Conservation (phyloP, 2,329 filamentous ascomycete genomes). For the Xylariales sp. region DNA sequence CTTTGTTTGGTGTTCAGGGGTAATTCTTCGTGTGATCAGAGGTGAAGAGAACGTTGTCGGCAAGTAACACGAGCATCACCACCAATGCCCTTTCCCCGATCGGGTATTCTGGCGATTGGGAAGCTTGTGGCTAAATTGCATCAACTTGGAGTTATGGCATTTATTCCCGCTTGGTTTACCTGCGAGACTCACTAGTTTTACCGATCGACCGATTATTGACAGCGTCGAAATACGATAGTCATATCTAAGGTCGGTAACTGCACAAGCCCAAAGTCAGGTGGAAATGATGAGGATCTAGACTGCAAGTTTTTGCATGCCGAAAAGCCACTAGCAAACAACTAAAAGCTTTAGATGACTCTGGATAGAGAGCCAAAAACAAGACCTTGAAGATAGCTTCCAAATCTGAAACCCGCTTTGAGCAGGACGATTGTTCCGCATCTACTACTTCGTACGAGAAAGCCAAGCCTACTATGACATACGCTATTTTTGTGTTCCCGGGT, state of each 20-base stretch:
- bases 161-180: constrained; percentile 33
- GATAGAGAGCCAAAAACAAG: constrained; percentile 41
- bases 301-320: constrained; percentile 50
- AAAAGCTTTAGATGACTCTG: constrained; percentile 41
- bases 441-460: constrained; percentile 15
- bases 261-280: constrained; percentile 34
- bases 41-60: constrained; percentile 32
- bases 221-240: constrained; percentile 46
- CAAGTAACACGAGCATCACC: constrained; percentile 37
- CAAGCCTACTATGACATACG: constrained; percentile 19
- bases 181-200: constrained; percentile 38
- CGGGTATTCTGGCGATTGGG: constrained; percentile 13
- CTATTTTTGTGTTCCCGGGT: constrained; percentile 8
- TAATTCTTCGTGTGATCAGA: constrained; percentile 41
- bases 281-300: constrained; percentile 45
- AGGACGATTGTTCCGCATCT: constrained; percentile 33
- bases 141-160: constrained; percentile 42
- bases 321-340: constrained; percentile 42
- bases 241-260: constrained; percentile 42
- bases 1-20: constrained; percentile 48
- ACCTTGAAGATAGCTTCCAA: constrained; percentile 51
- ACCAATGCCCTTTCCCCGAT: constrained; percentile 25
- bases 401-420: constrained; percentile 46
- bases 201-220: constrained; percentile 43
- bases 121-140: constrained; percentile 40